Base-by-base conservation (phyloP, 768 basidiomycete species). In the Russula olivacea region DNA sequence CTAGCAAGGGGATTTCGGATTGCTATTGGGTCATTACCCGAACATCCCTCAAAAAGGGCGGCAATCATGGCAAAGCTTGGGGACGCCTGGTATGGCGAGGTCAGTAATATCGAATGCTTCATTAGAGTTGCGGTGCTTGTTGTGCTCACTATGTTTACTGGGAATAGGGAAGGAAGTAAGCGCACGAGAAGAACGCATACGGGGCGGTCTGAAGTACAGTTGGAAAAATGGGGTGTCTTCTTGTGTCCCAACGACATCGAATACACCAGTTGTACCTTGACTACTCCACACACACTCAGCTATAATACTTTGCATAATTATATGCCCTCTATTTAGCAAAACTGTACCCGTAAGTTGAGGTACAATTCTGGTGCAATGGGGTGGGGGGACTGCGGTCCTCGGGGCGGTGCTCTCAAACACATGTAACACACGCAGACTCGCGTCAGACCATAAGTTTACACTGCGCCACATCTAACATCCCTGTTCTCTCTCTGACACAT, bases 31-130 rank as follows among this genome's bases (percentile, higher is more conserved):
- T 81, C 40, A 80, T 93, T 47, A 91, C 90, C 4, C 78, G 81
- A 69, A 80, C 88, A 36, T 76, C 77, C 65, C 83, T 92, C 71
- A 93, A 92, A 73, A 76, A 77, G 48, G 85, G 85, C 66, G 90
- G 90, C 30, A 77, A 73, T 30, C 88, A 91, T 68, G 91, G 91
- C 2, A 91, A 86, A 72, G 91, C 83, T 19, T 93, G 92, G 92
- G 91, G 91, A 8, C 77, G 78, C 63, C 75, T 93, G 5, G 79
- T 84, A 59, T 93, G 91, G 89, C 84, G 80, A 77, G 89, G 91
- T 91, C 57, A 62, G 84, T 60, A 3, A 40, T 75, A 32, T 52
- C 21, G 41, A 21, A 51, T 36, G n/a, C 6, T 34, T 30, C 55
- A 21, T 30, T 12, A 10, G 41, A 52, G 21, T 25, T 23, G 61